phyloP scores from a whole-genome alignment of 2,329 filamentous ascomycete genomes.

The Colletotrichum melonis region DNA sequence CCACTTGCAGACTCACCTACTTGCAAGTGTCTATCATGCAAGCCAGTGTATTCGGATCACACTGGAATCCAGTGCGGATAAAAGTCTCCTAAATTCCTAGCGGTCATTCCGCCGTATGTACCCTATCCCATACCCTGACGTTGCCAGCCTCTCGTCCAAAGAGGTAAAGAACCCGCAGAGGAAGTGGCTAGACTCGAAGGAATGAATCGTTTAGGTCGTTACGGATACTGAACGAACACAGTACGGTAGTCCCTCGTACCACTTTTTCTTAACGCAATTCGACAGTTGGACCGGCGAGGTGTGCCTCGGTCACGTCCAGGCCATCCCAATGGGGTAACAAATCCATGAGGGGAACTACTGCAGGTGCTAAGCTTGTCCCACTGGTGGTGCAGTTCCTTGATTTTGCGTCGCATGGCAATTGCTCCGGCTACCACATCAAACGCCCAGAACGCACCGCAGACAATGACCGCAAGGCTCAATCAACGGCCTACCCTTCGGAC shows the following conservation, averaged over 20 bases:
- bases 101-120: constrained; percentile 9
- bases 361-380: constrained; percentile 1
- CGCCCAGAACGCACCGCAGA: too few species aligned
- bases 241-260: background rate
- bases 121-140: background rate
- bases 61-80: background rate
- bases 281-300: background rate
- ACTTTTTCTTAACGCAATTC: background rate
- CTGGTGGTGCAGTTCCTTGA: constrained; percentile 18
- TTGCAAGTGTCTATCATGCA: background rate
- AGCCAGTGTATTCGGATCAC: background rate
- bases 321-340: constrained; percentile 6
- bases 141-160: background rate
- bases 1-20: background rate
- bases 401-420: constrained; percentile 25
- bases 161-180: background rate
- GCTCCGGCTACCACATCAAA: constrained; percentile 11
- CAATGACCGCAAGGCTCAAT: background rate
- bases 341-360: constrained; percentile 7
- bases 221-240: background rate
- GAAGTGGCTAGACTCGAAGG: background rate
- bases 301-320: constrained; percentile 13
- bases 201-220: background rate
- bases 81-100: constrained; percentile 30
- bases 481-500: background rate